Evolutionary conservation across 2,329 filamentous ascomycete species (phyloP).

Genomic region (Colletotrichum tropicale): DNA sequence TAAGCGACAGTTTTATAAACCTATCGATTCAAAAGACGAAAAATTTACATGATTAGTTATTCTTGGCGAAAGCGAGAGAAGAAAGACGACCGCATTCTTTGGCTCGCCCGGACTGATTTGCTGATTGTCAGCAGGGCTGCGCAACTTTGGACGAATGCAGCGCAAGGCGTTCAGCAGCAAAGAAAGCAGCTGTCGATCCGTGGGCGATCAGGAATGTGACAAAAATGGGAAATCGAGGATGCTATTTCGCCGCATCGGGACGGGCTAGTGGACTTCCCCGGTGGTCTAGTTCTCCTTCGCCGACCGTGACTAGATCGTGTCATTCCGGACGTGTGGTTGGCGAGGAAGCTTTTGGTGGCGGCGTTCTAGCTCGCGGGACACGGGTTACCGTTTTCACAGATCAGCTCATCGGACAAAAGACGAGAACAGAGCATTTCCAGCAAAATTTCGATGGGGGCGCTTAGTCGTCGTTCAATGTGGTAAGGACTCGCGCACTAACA

Average conservation of each 20-base stretch:
- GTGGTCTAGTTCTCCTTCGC: not conserved
- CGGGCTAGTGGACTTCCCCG: not conserved
- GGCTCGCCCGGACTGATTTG: not conserved
- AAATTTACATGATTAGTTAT: not conserved
- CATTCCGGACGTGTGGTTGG: not conserved
- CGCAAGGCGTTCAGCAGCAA: not conserved
- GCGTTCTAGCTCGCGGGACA: not conserved
- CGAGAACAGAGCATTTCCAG: not conserved
- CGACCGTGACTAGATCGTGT: not conserved
- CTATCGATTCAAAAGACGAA: not conserved
- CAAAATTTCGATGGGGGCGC: not conserved
- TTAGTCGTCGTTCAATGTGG: not conserved
- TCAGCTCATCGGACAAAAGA: not conserved
- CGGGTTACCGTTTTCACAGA: not conserved
- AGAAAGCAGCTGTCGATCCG: not conserved
- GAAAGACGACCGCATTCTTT: not conserved
- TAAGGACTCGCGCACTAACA: not conserved
- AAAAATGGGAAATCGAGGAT: not conserved
- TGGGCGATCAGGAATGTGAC: not conserved
- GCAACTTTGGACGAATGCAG: not conserved
- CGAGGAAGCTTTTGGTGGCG: not conserved
- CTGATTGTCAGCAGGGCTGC: not conserved
- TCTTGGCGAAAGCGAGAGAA: not conserved
- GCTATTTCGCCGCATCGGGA: not conserved
- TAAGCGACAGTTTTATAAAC: not conserved